Base-by-base conservation (phyloP, 768 basidiomycete species). In the Phlegmacium glaucopus region DNA sequence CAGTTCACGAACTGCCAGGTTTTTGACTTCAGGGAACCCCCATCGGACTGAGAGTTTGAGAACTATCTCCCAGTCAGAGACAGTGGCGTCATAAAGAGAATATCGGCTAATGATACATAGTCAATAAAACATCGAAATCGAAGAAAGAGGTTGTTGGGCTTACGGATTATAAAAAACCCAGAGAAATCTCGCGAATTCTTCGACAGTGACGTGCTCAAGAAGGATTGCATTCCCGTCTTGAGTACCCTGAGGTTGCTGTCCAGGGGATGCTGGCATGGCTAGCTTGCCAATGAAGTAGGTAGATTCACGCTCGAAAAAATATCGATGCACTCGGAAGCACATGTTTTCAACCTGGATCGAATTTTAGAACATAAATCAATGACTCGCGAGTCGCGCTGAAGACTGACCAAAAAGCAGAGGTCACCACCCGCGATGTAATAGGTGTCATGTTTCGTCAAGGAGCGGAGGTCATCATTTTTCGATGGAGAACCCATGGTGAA, bases 251-350 rank as follows among this genome's bases (percentile, higher is more conserved):
- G 48, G 60, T 0, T 52, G 56, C 8, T 64, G 49, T 6, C 67
- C 68, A 16, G 69, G 60, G 6, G 62, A 55, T 4, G 62, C 56
- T 6, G 72, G 63, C 13, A 46, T 39, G 4, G 56, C 50, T 32
- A 79, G 46, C 42, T 70, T 64, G 0, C 61, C 59, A 9, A 60
- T 61, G 59, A 85, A 83, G 26, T 65, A 71, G 0, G 61, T 42
- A 0, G 83, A 85, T 43, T 87, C 83, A 0, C 84, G 67, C n/a
- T 72, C 70, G 32, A 87, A 83, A 41, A 85, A 84, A 37, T 77
- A 80, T 1, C 76, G 70, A 48, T 85, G 83, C 0, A 87, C 71
- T 1, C 76, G 66, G 51, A 82, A 87, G 0, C 77, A 64, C 4
- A 69, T 61, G 45, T 80, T 72, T 40, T 82, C 80, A 12, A 79